Evolutionary conservation across 2,329 filamentous ascomycete species (phyloP).

Genomic region (Orbilia blumenaviensis): DNA sequence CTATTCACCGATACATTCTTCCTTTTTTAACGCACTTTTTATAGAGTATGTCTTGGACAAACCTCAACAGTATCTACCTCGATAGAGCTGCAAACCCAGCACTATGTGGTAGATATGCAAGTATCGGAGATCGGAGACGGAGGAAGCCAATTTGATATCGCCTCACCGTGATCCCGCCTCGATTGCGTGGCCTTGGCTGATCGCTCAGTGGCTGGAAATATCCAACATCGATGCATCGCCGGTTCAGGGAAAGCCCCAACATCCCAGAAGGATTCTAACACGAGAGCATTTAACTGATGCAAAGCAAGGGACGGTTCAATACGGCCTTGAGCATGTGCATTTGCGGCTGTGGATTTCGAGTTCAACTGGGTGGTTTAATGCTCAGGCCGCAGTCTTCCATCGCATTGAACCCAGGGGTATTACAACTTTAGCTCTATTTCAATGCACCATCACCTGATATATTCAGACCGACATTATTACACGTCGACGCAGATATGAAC

Average conservation of each 20-base stretch:
- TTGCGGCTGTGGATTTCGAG: conserved; percentile 36
- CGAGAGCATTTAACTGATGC: conserved; percentile 11
- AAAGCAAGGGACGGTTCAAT: conserved; percentile 35
- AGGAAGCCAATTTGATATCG: conserved; percentile 9
- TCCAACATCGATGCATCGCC: conserved; percentile 47
- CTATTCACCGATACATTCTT: neutral
- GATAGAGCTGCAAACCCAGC: neutral
- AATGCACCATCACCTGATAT: conserved; percentile 27
- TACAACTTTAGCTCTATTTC: conserved; percentile 14
- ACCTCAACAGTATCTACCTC: conserved; percentile 5
- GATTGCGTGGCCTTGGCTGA: conserved; percentile 4
- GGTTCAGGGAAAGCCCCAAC: conserved; percentile 48
- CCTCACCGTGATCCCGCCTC: neutral
- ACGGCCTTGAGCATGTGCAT: conserved; percentile 18
- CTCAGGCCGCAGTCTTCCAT: neutral
- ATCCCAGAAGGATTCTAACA: conserved; percentile 25
- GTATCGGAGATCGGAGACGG: conserved; percentile 5
- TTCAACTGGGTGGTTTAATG: conserved; percentile 1
- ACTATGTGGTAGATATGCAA: neutral
- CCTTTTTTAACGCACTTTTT: neutral
- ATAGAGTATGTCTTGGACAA: conserved; percentile 5
- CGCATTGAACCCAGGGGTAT: conserved; percentile 21
- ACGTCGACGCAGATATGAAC: neutral
- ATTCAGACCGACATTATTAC: neutral
- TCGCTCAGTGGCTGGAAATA: conserved; percentile 29